Evolutionary conservation across 306 rosid genomes (phyloP).

Genomic region (Dicorynia guianensis): DNA sequence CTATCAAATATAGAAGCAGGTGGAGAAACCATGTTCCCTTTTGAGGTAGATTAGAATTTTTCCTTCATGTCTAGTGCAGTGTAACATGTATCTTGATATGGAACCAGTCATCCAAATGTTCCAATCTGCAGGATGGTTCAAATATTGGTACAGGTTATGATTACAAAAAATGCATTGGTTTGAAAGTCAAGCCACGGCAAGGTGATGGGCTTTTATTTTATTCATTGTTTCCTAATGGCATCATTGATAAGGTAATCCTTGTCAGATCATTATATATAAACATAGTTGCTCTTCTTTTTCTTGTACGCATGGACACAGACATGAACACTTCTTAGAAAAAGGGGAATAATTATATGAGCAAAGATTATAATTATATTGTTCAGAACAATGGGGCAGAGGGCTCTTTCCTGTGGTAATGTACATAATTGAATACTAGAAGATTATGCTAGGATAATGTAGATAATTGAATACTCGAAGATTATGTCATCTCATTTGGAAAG

Average conservation of each 20-base stretch:
- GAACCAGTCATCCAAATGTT: conserved; percentile 6
- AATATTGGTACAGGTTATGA: conserved; percentile 49
- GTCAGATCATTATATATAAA: background rate
- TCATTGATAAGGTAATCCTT: conserved; percentile 58
- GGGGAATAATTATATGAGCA: background rate
- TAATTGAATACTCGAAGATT: background rate
- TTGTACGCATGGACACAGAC: background rate
- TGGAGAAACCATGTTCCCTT: conserved; percentile 83
- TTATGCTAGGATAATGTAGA: background rate
- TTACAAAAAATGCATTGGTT: conserved; percentile 63
- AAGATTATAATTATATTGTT: background rate
- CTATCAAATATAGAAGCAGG: conserved; percentile 68
- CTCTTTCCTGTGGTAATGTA: background rate
- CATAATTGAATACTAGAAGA: background rate
- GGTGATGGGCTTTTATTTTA: conserved; percentile 75
- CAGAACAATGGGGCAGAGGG: background rate
- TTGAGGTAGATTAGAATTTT: conserved; percentile 53
- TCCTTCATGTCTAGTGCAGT: background rate
- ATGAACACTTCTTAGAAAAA: background rate
- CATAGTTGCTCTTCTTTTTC: background rate
- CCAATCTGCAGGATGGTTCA: conserved; percentile 53
- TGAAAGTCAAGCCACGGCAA: conserved; percentile 67
- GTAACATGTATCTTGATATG: conserved; percentile 7
- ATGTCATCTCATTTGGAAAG: background rate
- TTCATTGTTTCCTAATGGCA: conserved; percentile 65